phyloP scores from a whole-genome alignment of 805 yeast genomes.

The Starmera caribaea region DNA sequence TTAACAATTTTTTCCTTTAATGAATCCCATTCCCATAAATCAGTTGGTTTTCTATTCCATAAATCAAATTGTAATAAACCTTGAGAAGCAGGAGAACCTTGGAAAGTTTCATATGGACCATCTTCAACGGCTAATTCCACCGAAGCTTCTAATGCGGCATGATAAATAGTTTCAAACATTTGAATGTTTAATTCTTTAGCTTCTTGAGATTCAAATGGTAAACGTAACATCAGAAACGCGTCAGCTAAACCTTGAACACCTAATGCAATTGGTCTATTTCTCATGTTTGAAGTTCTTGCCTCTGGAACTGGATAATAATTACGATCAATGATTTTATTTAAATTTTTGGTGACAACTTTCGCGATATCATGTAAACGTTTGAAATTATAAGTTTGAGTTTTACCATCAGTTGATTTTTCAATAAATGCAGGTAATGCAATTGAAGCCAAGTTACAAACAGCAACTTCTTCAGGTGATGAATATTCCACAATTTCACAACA shows the following conservation, averaged over 20 bases:
- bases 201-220: conserved; percentile 78
- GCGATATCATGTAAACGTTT: conserved; percentile 63
- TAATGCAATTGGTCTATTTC: conserved; percentile 88
- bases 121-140: conserved; percentile 61
- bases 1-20: conserved; percentile 48
- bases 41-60: conserved; percentile 74
- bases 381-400: conserved; percentile 54
- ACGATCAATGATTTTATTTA: conserved; percentile 77
- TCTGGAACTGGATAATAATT: conserved; percentile 77
- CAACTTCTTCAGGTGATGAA: conserved; percentile 85
- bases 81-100: conserved; percentile 85
- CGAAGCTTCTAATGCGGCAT: conserved; percentile 85
- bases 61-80: conserved; percentile 81
- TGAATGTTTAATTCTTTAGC: conserved; percentile 72
- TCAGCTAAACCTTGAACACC: conserved; percentile 99
- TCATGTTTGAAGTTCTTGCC: conserved; percentile 67
- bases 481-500: conserved; percentile 94
- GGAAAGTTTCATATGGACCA: conserved; percentile 66
- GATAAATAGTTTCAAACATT: conserved; percentile 93
- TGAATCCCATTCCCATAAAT: conserved; percentile 78
- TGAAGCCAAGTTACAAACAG: conserved; percentile 93
- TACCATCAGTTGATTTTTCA: conserved; percentile 32
- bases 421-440: conserved; percentile 79
- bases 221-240: conserved; percentile 64
- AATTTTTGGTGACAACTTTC: conserved; percentile 69